phyloP scores from a whole-genome alignment of 257 asterid genomes.

The Galeopsis tetrahit region DNA sequence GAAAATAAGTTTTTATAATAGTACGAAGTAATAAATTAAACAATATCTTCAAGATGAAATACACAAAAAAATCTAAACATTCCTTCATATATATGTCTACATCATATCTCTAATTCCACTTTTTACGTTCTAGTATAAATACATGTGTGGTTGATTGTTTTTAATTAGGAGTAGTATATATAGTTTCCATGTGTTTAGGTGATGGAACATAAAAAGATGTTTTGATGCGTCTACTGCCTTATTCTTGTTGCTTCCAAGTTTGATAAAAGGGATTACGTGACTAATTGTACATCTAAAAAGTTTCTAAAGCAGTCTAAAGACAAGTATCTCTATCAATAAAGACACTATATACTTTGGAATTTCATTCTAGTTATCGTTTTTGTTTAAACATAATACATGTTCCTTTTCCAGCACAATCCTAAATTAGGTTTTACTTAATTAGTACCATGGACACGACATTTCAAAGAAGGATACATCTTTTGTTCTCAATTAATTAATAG shows the following conservation, averaged over 20 bases:
- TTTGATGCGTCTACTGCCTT: neutral
- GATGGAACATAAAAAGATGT: neutral
- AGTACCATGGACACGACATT: neutral
- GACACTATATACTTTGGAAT: slow-evolving; percentile 14
- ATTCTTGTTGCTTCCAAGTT: neutral
- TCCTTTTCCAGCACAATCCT: neutral
- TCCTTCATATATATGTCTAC: too few relatives aligned
- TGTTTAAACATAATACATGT: neutral
- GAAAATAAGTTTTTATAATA: too few relatives aligned
- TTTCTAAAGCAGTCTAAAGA: slow-evolving; percentile 26
- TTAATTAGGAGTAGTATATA: too few relatives aligned
- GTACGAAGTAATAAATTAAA: too few relatives aligned
- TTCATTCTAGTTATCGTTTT: slow-evolving; percentile 15
- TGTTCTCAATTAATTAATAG: neutral
- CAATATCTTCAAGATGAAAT: too few relatives aligned
- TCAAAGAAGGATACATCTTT: neutral
- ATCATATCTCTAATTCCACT: too few relatives aligned
- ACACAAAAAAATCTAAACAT: too few relatives aligned
- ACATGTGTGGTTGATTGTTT: too few relatives aligned
- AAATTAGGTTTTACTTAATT: neutral
- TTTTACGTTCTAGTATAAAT: too few relatives aligned
- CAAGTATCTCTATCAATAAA: slow-evolving; percentile 8
- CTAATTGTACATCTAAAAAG: neutral
- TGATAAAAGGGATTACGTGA: slow-evolving; percentile 18
- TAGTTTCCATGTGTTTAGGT: neutral